Base-by-base conservation (phyloP, 768 basidiomycete species). In the Sporobolomyces phaffii region DNA sequence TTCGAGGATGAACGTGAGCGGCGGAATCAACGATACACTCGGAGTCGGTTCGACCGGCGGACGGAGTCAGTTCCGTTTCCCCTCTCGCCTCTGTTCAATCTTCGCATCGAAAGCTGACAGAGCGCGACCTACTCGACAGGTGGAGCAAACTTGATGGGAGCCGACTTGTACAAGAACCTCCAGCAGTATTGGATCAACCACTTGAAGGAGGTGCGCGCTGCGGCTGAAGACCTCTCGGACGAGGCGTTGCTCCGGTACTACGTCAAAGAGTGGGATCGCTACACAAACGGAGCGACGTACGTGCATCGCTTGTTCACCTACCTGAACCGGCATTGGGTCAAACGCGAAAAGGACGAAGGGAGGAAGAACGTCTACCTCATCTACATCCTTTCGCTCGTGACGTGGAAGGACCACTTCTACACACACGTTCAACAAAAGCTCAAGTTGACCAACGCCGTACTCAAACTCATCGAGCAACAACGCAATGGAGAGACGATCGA, bases 281-380 rank as follows among this genome's bases (percentile, higher is more conserved):
- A 97, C 80, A 99, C 96, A 0, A 94, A 87, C 3, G 94, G 94
- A 51, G 93, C 94, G 1, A 91, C 90, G 76, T 98, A 96, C 77
- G 91, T 97, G 79, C 94, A 98, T 77, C 88, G 94, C 62, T 80
- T 99, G 40, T 98, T 98, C 81, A 93, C 91, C 3, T 98, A 98
- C 80, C 83, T 99, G 63, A 98, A 99, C 79, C 90, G 94, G 57
- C 92, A 98, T 79, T 99, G 96, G 96, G 94, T 99, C 48, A 94
- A 93, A 80, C 84, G 94, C 58, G 96, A 99, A 77, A 85, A 93
- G 75, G 94, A 98, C 74, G 94, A 98, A 78, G 96, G 96, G 20
- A 82, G 93, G 74, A 93, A 90, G 78, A 88, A 87, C 47, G 89
- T 98, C 26, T 98, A 97, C 79, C 86, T 86, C 1, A 90, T 99